Evolutionary conservation across 2,329 filamentous ascomycete species (phyloP), one percentile per base, ranked within the genome.

Genomic region (Periconia digitata): DNA sequence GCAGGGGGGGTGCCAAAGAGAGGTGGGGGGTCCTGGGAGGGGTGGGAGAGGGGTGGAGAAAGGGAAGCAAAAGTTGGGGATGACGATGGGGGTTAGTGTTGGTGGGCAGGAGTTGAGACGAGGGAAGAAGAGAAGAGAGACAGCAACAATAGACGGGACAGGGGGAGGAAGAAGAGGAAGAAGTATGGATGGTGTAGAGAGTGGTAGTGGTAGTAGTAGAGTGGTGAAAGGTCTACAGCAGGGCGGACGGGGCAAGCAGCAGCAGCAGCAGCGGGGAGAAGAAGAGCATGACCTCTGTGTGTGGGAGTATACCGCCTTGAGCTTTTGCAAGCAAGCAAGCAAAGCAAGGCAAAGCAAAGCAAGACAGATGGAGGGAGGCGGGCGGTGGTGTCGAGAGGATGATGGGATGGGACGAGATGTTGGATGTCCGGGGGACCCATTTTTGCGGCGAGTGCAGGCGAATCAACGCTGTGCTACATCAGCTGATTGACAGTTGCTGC

Each of bases 401-500:
- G 27, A 10, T 15, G 12, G 27, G 4, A 10, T 4, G 8, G 27
- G 27, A 10, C 5, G 27, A 6, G 27, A 13, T 32, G 27, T 10
- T 32, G 27, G 27, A 32, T 10, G n/a, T 46, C 49, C 3, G 3
- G 5, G n/a, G 10, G 27, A 10, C 27, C 27, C 27, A 32, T 10
- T 32, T 32, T 32, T 32, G 10, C 12, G 27, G 27, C n/a, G 5
- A 49, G n/a, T 22, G 21, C 20, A 36, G 16, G 23, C 40, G 21
- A 43, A 44, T 51, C 36, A 32, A 22, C 37, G 24, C 18, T 6
- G n/a, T 32, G n/a, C 16, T 10, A 43, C 22, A 48, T 66, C 60
- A 66, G 59, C 55, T 70, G 66, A 67, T 45, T 43, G 29, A 34
- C 39, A 16, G 20, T 51, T 47, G 49, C 48, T 46, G 40, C 43